Conservation (phyloP, 495 filamentous ascomycete genomes). For the Coniosporium apollinis region DNA sequence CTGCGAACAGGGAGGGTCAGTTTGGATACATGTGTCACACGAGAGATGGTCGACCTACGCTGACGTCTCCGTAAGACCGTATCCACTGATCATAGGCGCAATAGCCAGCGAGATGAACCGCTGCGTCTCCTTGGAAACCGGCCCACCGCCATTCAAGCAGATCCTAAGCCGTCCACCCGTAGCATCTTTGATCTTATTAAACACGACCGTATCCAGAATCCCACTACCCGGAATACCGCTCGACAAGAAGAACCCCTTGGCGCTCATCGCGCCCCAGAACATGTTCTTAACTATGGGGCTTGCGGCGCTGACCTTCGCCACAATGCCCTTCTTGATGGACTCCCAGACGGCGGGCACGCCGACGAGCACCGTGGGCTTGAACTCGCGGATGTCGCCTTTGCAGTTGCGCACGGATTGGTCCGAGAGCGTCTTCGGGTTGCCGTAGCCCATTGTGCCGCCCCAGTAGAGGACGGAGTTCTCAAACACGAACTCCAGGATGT, state of each 20-base stretch:
- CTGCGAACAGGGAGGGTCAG: conserved; percentile 5
- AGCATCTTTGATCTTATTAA: conserved; percentile 29
- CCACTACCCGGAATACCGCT: conserved; percentile 56
- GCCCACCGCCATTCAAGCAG: conserved; percentile 28
- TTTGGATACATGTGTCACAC: not conserved
- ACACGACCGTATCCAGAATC: conserved; percentile 25
- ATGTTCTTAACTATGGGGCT: conserved; percentile 58
- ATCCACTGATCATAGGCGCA: conserved; percentile 42
- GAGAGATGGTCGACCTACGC: conserved; percentile 26
- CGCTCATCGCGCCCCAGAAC: conserved; percentile 82
- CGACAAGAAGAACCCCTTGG: conserved; percentile 65
- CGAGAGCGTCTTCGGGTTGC: conserved; percentile 82
- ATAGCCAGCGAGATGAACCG: conserved; percentile 28
- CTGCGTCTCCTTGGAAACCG: conserved; percentile 27
- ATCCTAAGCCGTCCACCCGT: conserved; percentile 25
- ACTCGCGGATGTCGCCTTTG: conserved; percentile 88
- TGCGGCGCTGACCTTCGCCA: conserved; percentile 65
- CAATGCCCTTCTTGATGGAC: conserved; percentile 92
- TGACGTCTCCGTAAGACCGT: conserved; percentile 86
- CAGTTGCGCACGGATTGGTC: conserved; percentile 83
- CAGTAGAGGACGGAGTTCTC: conserved; percentile 85
- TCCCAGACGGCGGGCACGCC: conserved; percentile 97
- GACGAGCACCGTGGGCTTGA: conserved; percentile 78
- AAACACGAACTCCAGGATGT: conserved; percentile 96
- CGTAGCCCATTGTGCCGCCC: conserved; percentile 96